Evolutionary conservation across 306 rosid species (phyloP).

Genomic region (Cicer arietinum): DNA sequence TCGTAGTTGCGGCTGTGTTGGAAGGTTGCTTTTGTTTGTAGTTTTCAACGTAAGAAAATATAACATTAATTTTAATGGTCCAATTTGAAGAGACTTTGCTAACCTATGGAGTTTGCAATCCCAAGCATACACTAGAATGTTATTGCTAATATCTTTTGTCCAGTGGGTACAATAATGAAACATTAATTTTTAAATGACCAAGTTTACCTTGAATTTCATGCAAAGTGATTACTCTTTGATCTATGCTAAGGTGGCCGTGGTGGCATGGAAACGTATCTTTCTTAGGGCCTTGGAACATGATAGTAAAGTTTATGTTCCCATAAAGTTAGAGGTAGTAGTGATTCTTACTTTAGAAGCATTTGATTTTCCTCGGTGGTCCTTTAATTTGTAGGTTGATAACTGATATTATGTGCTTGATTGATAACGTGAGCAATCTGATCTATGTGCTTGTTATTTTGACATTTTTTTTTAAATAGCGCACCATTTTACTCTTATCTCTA

Average conservation of each 20-base stretch:
- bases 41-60: not conserved
- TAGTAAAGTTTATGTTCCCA: not conserved
- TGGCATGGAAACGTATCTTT: slow-evolving; percentile 34
- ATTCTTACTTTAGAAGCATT: slow-evolving; percentile 43
- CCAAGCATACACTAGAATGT: not conserved
- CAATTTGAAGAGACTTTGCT: slow-evolving; percentile 13
- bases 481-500: no score
- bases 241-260: slow-evolving; percentile 20
- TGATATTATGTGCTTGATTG: not conserved
- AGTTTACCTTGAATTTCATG: slow-evolving; percentile 18
- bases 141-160: not conserved
- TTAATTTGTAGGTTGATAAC: not conserved
- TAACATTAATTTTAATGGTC: not conserved
- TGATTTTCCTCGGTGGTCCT: slow-evolving; percentile 17
- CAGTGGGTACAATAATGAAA: not conserved
- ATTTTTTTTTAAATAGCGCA: no score
- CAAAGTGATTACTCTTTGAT: slow-evolving; percentile 27
- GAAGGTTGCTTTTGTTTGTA: slow-evolving; percentile 20
- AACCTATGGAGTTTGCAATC: not conserved
- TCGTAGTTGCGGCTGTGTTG: slow-evolving; percentile 21
- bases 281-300: slow-evolving; percentile 44
- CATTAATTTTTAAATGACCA: not conserved
- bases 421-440: not conserved
- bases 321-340: slow-evolving; percentile 39
- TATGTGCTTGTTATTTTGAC: no score